Evolutionary conservation across 805 yeast species (phyloP).

Genomic region (Naumovozyma dairenensis): DNA sequence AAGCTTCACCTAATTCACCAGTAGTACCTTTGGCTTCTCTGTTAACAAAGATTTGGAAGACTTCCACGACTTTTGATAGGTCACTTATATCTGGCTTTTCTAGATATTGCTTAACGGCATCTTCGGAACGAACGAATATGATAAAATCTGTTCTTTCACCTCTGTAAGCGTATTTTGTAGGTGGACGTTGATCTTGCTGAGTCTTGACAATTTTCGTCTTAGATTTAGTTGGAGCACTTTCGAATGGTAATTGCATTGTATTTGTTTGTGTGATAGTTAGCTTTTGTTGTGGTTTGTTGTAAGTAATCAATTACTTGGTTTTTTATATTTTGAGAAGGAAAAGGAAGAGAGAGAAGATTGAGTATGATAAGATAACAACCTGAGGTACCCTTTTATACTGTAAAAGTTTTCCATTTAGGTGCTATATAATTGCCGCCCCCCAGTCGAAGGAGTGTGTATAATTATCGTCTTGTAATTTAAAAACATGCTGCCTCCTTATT

Average conservation of each 20-base stretch:
- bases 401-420: too few species aligned
- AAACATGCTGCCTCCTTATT: too few species aligned
- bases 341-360: too few species aligned
- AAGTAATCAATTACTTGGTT: background rate
- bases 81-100: constrained; percentile 32
- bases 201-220: too few species aligned
- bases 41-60: constrained; percentile 55
- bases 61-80: constrained; percentile 49
- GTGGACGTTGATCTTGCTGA: too few species aligned
- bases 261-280: constrained; percentile 9
- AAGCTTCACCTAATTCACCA: constrained; percentile 65
- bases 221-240: too few species aligned
- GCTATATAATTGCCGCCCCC: too few species aligned
- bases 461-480: too few species aligned
- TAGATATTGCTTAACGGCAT: constrained; percentile 32
- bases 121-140: constrained; percentile 50
- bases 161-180: constrained; percentile 49
- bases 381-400: too few species aligned
- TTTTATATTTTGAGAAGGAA: background rate
- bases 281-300: constrained; percentile 1
- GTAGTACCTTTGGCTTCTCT: constrained; percentile 55
- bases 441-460: too few species aligned
- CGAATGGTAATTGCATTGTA: too few species aligned
- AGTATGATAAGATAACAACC: too few species aligned
- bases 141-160: constrained; percentile 58